Percentiles rank a stretch among this genome's conserved stretches.
Evolutionary conservation across 768 basidiomycete species (phyloP).

Genomic region (Paxillus ammoniavirescens): DNA sequence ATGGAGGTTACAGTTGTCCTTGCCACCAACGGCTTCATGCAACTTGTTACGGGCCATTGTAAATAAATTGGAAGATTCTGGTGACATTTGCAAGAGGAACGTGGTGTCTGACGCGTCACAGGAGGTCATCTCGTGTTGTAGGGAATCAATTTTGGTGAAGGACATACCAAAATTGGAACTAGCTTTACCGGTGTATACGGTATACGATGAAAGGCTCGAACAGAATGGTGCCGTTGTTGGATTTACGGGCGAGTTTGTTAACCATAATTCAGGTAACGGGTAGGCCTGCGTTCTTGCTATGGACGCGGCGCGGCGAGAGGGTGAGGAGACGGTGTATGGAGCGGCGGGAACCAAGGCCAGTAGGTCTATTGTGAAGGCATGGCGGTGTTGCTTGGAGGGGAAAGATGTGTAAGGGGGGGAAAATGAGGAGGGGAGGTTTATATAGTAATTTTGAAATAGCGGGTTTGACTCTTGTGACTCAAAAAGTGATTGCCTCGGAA

Average conservation of each 20-base stretch:
- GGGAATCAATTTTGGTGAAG: no score
- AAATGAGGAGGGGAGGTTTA: constrained; percentile 31
- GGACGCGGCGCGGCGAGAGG: constrained; percentile 21
- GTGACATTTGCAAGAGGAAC: constrained; percentile 41
- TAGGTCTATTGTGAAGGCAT: constrained; percentile 39
- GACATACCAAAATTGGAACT: constrained; percentile 19
- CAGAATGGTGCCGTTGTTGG: constrained; percentile 83
- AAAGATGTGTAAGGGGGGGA: constrained; percentile 22
- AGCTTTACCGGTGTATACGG: constrained; percentile 68
- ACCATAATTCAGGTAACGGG: constrained; percentile 58
- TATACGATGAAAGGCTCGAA: constrained; percentile 87
- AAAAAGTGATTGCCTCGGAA: constrained; percentile 27
- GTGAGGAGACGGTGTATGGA: not conserved
- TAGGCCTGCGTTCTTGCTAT: constrained; percentile 26
- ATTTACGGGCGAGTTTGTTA: constrained; percentile 77
- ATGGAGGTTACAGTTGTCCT: constrained; percentile 73
- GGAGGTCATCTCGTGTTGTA: constrained; percentile 3
- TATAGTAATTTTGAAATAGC: constrained; percentile 42
- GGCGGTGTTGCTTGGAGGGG: constrained; percentile 29
- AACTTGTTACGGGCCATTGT: constrained; percentile 73
- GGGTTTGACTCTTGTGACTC: constrained; percentile 34
- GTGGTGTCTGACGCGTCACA: constrained; percentile 19
- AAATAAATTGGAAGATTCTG: constrained; percentile 50
- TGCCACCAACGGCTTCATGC: constrained; percentile 56
- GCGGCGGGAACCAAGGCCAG: constrained; percentile 11